phyloP scores from a whole-genome alignment of 75 land plant genomes.

The Pinus taeda region DNA sequence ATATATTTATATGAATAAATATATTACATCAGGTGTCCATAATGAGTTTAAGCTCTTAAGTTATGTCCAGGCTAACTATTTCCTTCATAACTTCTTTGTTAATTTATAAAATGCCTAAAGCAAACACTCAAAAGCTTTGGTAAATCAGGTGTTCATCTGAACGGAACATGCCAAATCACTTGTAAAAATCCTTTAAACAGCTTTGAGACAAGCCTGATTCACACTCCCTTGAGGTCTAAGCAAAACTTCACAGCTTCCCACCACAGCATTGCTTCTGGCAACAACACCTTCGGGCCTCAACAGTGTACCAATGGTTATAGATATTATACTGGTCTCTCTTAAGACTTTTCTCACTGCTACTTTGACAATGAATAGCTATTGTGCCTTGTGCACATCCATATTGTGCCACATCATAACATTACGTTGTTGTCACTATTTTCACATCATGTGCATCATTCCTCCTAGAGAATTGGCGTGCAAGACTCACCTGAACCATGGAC shows the following conservation, averaged over 20 bases:
- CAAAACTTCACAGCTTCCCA: no score
- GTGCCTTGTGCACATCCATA: not conserved
- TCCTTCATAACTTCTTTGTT: not conserved
- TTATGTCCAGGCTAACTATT: not conserved
- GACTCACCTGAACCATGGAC: no score
- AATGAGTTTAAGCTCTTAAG: not conserved
- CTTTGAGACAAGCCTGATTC: not conserved
- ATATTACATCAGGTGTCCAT: no score
- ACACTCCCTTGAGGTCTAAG: not conserved
- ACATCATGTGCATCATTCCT: no score
- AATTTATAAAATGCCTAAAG: not conserved
- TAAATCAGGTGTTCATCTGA: not conserved
- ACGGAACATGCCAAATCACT: not conserved
- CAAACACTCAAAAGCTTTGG: not conserved
- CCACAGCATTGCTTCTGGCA: no score
- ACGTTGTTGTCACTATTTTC: no score
- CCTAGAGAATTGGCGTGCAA: no score
- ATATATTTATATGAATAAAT: no score
- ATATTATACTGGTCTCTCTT: not conserved
- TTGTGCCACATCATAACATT: not conserved
- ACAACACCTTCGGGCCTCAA: no score
- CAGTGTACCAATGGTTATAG: no score
- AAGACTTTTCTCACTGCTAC: not conserved
- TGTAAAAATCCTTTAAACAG: not conserved
- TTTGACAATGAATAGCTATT: not conserved